Conservation (phyloP, 768 basidiomycete genomes). For the Trametes punicea region DNA sequence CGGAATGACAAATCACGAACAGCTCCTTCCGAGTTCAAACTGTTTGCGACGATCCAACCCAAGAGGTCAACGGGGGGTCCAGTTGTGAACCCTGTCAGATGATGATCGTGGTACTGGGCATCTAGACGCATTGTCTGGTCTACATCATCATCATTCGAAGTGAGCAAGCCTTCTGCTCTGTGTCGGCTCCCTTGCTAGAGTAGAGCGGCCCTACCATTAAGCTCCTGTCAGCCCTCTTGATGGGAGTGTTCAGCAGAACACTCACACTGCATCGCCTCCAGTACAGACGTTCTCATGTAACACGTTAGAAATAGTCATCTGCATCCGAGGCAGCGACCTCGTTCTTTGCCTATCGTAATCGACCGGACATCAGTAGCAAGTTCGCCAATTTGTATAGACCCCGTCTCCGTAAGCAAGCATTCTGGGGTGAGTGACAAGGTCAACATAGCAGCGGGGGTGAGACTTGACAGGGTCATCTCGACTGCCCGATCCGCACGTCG, state of each 20-base stretch:
- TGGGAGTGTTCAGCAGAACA: neutral
- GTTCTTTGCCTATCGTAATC: too few species aligned
- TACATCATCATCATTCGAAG: conserved; percentile 9
- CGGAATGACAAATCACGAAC: too few species aligned
- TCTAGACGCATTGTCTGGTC: neutral
- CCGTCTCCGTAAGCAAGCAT: too few species aligned
- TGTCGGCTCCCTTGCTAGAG: neutral
- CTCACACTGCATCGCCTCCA: conserved; percentile 19
- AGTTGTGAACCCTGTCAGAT: neutral
- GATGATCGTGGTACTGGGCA: neutral
- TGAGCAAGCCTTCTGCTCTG: neutral
- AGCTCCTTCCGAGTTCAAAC: neutral
- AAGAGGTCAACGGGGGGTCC: too few species aligned
- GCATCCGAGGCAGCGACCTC: too few species aligned
- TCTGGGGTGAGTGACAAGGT: too few species aligned
- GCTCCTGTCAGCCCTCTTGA: conserved; percentile 15
- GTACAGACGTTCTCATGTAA: neutral
- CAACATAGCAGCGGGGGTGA: too few species aligned
- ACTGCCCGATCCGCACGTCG: too few species aligned
- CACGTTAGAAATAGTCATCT: neutral
- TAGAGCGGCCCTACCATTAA: neutral
- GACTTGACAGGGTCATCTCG: too few species aligned
- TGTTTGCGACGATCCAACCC: neutral
- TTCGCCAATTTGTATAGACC: neutral
- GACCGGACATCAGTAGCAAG: neutral